Evolutionary conservation across 2,329 filamentous ascomycete genomes (phyloP).

Genomic region (Clonostachys rosea): DNA sequence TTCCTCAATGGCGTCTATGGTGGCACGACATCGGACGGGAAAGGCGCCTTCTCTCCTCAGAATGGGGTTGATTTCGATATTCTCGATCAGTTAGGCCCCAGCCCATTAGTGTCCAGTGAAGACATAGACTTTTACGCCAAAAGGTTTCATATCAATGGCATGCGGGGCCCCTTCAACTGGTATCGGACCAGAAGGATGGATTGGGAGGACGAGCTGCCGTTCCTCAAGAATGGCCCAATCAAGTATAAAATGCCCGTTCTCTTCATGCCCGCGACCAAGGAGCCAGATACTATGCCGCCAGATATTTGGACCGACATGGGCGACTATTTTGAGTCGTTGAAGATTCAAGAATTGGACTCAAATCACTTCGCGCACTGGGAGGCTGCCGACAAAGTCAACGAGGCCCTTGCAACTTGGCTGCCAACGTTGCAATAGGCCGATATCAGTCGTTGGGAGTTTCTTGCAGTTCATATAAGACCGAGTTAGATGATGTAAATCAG

Average conservation of each 20-base stretch:
- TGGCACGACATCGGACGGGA: constrained; percentile 46
- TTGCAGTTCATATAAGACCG: too few relatives aligned
- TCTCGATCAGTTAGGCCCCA: constrained; percentile 55
- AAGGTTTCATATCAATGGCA: constrained; percentile 61
- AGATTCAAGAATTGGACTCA: neutral
- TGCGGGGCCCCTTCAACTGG: constrained; percentile 76
- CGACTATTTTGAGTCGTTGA: neutral
- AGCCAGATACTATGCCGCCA: neutral
- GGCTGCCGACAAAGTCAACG: neutral
- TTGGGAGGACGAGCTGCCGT: constrained; percentile 61
- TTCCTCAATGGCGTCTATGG: constrained; percentile 68
- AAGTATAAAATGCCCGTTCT: neutral
- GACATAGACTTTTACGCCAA: constrained; percentile 72
- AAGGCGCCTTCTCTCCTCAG: constrained; percentile 47
- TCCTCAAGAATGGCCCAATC: constrained; percentile 51
- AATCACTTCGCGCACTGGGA: neutral
- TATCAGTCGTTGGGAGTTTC: too few relatives aligned
- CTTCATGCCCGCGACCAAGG: neutral
- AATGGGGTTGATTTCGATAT: constrained; percentile 57
- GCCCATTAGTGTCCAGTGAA: constrained; percentile 54
- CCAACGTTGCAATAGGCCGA: neutral
- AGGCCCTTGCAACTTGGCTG: neutral
- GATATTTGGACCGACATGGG: neutral
- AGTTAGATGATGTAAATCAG: too few relatives aligned
- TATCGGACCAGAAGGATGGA: constrained; percentile 70